Evolutionary conservation across 177 flowering plant genomes (phyloP), one percentile per base, ranked within the genome.

Genomic region (Tripterygium wilfordii): DNA sequence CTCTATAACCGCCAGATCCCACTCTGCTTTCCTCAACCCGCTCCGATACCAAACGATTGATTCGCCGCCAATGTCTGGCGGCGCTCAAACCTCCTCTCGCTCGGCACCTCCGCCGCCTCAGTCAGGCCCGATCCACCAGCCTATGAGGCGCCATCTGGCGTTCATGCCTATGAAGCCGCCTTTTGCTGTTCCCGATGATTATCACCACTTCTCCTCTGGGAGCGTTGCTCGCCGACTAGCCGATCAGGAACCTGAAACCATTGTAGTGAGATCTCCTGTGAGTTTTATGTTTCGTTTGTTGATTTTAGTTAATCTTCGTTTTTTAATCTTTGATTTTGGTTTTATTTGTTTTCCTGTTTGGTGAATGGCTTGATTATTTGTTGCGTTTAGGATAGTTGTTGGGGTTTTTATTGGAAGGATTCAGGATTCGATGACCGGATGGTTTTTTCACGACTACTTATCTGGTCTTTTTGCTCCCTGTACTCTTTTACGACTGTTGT

Each of bases 151-250:
- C 7, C 65, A 64, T 44, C 43, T 72, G 33, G 56, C 65, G 0
- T 68, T 84, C 38, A 54, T 78, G 26, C 54, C 96, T 2, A 72
- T 65, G 39, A 82, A 75, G 67, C 94, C 97, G 73, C 83, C 88
- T 17, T 82, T 82, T 47, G 65, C 55, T 29, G 57, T 68, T 25
- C 48, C 82, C 0, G 83, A 75, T 10, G 87, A 83, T 57, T 90
- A 90, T 40, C 95, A 85, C 57, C 70, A 71, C 20, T 90, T 86
- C 40, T 49, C 69, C 28, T 30, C 59, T 28, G 67, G 40, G 66
- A 49, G 20, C n/a, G n/a, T n/a, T 45, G 60, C 39, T 49, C n/a
- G n/a, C n/a, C 48, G 42, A 36, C 65, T 36, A 35, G 47, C 53
- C 17, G 72, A 61, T 54, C 78, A 58, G 21, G 78, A 71, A 25